These are phyloP conservation scores for Amaranthus tricolor DNA, from an alignment of 179 eudicot species.

Conservation along the genomic window DNA sequence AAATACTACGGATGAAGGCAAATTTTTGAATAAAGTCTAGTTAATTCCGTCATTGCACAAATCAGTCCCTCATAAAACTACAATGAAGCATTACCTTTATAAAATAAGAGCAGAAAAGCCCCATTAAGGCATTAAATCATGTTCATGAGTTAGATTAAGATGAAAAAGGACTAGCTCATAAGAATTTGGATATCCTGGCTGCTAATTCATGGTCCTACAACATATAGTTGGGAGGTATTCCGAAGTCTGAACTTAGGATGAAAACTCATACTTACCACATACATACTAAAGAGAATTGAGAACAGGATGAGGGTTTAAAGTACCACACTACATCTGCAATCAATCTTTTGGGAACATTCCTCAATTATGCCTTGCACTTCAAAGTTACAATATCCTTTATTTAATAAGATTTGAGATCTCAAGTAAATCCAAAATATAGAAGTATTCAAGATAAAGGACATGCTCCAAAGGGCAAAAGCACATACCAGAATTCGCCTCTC, in stretches of 20 bases:
- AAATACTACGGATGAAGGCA: not conserved
- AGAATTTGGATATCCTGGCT: not conserved
- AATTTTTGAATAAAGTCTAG: not conserved
- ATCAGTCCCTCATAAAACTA: not conserved
- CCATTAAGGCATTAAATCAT: not conserved
- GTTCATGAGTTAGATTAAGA: not conserved
- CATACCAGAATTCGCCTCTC: constrained; percentile 89
- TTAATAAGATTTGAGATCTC: not conserved
- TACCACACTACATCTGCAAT: not conserved
- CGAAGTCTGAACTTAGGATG: not conserved
- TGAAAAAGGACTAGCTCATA: not conserved
- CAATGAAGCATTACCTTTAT: not conserved
- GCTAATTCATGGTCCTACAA: not conserved
- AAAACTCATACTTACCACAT: not conserved
- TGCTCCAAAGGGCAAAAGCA: constrained; percentile 7
- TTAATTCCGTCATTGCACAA: not conserved
- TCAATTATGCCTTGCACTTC: not conserved
- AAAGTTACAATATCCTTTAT: not conserved
- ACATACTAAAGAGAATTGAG: not conserved
- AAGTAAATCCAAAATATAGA: not conserved
- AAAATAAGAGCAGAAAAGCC: not conserved
- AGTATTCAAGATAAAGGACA: not conserved
- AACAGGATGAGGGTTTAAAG: not conserved
- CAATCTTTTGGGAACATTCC: not conserved
- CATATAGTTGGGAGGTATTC: not conserved